These are phyloP conservation scores for Sporothrix humicola DNA, from an alignment of 2,329 filamentous ascomycete species.

Conservation along the genomic window DNA sequence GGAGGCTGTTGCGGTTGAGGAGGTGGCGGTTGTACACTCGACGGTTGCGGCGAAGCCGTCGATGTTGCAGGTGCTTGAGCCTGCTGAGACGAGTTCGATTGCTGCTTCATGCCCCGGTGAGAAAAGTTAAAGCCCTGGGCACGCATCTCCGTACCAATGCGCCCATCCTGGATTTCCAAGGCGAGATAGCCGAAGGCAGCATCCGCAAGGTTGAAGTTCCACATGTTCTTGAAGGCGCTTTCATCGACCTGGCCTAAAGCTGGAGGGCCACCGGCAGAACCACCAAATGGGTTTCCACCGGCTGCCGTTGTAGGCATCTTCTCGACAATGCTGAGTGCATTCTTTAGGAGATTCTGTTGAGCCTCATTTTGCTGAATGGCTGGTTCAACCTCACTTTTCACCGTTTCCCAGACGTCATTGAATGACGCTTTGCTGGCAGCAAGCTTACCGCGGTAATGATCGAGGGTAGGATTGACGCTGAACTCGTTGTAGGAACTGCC, in stretches of 20 bases:
- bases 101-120: conserved; percentile 85
- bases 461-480: conserved; percentile 95
- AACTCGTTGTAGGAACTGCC: conserved; percentile 99
- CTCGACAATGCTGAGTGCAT: conserved; percentile 90
- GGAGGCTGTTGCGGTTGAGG: conserved; percentile 32
- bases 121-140: conserved; percentile 99
- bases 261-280: conserved; percentile 73
- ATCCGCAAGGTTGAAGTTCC: conserved; percentile 99
- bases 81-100: conserved; percentile 48
- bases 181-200: conserved; percentile 97
- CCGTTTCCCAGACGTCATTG: conserved; percentile 99
- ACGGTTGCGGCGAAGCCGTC: conserved; percentile 40
- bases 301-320: conserved; percentile 97
- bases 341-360: conserved; percentile 88
- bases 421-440: conserved; percentile 98
- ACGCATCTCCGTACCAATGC: conserved; percentile 97
- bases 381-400: conserved; percentile 93
- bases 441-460: conserved; percentile 98
- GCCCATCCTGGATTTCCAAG: conserved; percentile 90
- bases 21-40: conserved; percentile 40
- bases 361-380: conserved; percentile 92
- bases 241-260: conserved; percentile 91
- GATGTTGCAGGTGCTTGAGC: conserved; percentile 48
- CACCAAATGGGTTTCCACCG: conserved; percentile 95
- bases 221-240: conserved; percentile 99